Conservation (phyloP, 1,139 yeast species). For the Scheffersomyces lignicola region DNA sequence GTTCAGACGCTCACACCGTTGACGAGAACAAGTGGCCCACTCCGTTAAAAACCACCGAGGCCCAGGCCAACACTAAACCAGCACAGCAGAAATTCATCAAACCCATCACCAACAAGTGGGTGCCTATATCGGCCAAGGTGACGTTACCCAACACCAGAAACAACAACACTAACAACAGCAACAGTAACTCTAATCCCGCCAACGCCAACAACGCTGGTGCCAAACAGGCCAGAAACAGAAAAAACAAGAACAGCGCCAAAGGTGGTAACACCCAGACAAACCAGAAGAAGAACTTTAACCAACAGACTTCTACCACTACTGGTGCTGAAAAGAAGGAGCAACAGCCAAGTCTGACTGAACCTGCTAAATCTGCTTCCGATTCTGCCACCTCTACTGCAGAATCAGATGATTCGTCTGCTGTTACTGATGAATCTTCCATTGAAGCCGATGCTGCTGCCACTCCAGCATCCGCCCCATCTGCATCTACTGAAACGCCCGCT, state of each 20-base stretch:
- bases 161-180: slow-evolving; percentile 15
- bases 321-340: slow-evolving; percentile 5
- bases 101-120: slow-evolving; percentile 81
- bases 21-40: slow-evolving; percentile 63
- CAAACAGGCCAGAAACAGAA: slow-evolving; percentile 34
- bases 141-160: slow-evolving; percentile 43
- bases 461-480: slow-evolving; percentile 1
- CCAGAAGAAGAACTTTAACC: slow-evolving; percentile 3
- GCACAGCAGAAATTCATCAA: slow-evolving; percentile 49
- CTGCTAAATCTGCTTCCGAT: neutral
- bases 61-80: slow-evolving; percentile 18
- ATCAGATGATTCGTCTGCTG: neutral
- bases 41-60: slow-evolving; percentile 39
- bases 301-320: slow-evolving; percentile 4
- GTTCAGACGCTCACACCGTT: slow-evolving; percentile 18
- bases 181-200: slow-evolving; percentile 6
- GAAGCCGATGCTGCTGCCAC: slow-evolving; percentile 2
- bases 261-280: slow-evolving; percentile 4
- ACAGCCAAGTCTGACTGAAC: neutral
- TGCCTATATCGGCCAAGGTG: slow-evolving; percentile 79
- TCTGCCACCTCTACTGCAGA: neutral
- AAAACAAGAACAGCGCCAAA: slow-evolving; percentile 26
- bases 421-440: neutral
- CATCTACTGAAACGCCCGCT: slow-evolving; percentile 1
- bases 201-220: slow-evolving; percentile 20